These are phyloP conservation scores for Ophiostoma sp. DNA, from an alignment of 2,329 filamentous ascomycete species.

Conservation along the genomic window DNA sequence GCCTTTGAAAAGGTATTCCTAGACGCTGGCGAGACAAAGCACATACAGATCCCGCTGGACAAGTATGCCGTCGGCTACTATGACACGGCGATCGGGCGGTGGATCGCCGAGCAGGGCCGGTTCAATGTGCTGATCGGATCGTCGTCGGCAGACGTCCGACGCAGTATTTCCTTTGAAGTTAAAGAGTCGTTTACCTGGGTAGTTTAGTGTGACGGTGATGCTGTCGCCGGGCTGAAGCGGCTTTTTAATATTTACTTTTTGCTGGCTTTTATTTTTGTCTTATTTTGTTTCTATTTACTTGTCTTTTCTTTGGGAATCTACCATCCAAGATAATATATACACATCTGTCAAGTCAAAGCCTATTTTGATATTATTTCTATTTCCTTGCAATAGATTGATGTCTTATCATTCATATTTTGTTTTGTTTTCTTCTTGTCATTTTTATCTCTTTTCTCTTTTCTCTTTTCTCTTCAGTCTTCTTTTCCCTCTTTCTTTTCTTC, in stretches of 20 bases:
- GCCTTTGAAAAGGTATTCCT: conserved; percentile 50
- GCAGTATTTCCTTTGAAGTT: not conserved
- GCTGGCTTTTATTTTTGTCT: not conserved
- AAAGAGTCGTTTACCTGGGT: not conserved
- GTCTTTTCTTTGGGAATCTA: not conserved
- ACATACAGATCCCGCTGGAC: conserved; percentile 43
- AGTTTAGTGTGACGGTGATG: not conserved
- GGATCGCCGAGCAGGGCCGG: conserved; percentile 60
- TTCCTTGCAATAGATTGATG: too few species aligned
- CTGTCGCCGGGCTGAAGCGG: not conserved
- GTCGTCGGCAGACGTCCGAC: conserved; percentile 43
- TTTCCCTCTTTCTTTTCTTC: too few species aligned
- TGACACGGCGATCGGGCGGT: conserved; percentile 51
- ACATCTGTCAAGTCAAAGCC: too few species aligned
- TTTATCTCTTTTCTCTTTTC: too few species aligned
- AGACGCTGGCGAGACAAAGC: conserved; percentile 50
- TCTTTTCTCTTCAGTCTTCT: conserved; percentile 38
- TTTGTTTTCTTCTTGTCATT: too few species aligned
- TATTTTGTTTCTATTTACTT: not conserved
- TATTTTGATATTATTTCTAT: too few species aligned
- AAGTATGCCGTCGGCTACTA: conserved; percentile 56
- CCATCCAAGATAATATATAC: too few species aligned
- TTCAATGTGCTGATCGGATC: conserved; percentile 59
- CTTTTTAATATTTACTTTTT: conserved; percentile 30
- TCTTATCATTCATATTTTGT: too few species aligned